Evolutionary conservation across 768 basidiomycete genomes (phyloP).

Genomic region (Lactarius indigo): DNA sequence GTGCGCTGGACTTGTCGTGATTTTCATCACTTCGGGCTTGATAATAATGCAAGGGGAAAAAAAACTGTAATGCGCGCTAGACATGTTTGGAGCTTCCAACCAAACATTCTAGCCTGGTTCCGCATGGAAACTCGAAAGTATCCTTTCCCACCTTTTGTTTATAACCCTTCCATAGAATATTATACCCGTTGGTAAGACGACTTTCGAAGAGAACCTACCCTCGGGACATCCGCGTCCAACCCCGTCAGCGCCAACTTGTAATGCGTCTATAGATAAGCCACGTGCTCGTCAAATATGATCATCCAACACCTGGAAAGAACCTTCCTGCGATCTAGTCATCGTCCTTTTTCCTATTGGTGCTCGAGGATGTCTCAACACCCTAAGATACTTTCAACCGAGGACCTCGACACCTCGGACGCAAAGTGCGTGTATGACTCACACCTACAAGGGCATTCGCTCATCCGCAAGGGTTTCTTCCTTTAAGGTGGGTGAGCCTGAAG

Average conservation of each 20-base stretch:
- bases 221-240: background rate
- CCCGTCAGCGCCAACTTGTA: background rate
- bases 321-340: background rate
- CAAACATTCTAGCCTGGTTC: background rate
- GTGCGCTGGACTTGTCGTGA: background rate
- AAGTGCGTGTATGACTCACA: slow-evolving; percentile 12
- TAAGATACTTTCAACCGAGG: slow-evolving; percentile 16
- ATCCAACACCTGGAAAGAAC: background rate
- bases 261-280: background rate
- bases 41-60: background rate
- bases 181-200: background rate
- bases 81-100: background rate
- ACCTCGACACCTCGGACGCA: slow-evolving; percentile 20
- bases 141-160: background rate
- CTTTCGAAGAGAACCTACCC: background rate
- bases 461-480: background rate
- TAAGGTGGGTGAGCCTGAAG: slow-evolving; percentile 84
- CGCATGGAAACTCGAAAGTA: background rate
- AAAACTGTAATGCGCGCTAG: background rate
- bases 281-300: background rate
- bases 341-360: background rate
- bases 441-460: background rate
- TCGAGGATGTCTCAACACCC: slow-evolving; percentile 20
- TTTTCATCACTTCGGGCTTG: background rate
- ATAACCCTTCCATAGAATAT: background rate